phyloP scores from a whole-genome alignment of 2,329 filamentous ascomycete species.

The Alternaria consortialis region DNA sequence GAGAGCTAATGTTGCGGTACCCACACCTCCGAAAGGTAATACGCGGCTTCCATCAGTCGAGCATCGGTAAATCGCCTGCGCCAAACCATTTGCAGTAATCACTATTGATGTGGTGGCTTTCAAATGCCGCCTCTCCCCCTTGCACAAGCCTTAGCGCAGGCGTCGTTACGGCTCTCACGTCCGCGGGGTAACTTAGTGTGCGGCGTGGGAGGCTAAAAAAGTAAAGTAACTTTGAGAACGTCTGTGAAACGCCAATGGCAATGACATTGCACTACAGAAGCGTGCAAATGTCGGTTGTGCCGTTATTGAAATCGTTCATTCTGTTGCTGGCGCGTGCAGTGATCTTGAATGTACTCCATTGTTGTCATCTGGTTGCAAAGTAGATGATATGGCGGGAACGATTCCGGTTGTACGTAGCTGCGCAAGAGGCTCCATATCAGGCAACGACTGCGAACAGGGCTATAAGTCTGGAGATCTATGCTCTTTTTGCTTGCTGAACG shows the following conservation, averaged over 20 bases:
- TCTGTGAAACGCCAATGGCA: constrained; percentile 1
- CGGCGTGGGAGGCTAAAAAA: constrained; percentile 16
- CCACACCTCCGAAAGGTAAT: constrained; percentile 9
- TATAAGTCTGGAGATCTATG: constrained; percentile 1
- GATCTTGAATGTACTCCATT: constrained; percentile 11
- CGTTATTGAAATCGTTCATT: constrained; percentile 16
- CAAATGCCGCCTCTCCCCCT: constrained; percentile 16
- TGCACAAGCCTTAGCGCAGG: constrained; percentile 12
- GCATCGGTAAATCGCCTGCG: constrained; percentile 22
- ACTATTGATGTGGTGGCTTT: constrained; percentile 15
- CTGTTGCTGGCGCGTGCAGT: constrained; percentile 23
- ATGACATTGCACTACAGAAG: constrained; percentile 18
- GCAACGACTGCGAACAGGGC: constrained; percentile 9
- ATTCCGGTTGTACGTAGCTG: background rate
- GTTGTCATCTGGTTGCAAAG: background rate
- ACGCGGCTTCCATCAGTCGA: constrained; percentile 22
- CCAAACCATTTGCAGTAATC: constrained; percentile 16
- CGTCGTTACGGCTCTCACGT: constrained; percentile 7
- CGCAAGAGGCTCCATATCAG: background rate
- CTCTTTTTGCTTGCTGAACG: constrained; percentile 9
- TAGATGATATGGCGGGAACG: background rate
- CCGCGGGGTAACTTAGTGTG: constrained; percentile 21
- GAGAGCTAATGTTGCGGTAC: constrained; percentile 6
- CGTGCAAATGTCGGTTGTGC: constrained; percentile 5
- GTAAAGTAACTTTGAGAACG: constrained; percentile 11